Evolutionary conservation across 169 alveolate genomes (phyloP).

Genomic region (Blepharisma undulans): DNA sequence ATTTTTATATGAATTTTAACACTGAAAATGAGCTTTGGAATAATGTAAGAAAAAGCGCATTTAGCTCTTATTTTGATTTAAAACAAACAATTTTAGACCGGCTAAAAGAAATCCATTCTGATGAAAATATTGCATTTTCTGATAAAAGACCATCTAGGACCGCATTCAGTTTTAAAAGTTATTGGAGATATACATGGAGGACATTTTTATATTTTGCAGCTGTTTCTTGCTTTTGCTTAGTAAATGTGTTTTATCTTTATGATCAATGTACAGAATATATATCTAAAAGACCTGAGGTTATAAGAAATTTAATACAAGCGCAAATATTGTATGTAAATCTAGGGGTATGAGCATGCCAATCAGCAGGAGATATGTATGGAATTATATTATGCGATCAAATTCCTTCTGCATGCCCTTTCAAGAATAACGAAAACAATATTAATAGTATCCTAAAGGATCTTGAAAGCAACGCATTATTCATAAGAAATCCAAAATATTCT

Average conservation of each 20-base stretch:
- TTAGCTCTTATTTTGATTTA: neutral
- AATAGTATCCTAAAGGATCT: neutral
- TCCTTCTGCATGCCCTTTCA: neutral
- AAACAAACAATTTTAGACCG: neutral
- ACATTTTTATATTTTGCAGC: neutral
- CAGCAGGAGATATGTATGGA: neutral
- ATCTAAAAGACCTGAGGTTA: neutral
- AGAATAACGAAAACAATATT: too few relatives aligned
- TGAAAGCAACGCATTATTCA: neutral
- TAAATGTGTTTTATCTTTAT: neutral
- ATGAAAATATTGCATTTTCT: neutral
- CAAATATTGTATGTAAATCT: neutral
- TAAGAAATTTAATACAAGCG: neutral
- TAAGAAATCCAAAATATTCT: neutral
- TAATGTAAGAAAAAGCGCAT: neutral
- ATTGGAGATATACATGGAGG: neutral
- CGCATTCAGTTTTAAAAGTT: neutral
- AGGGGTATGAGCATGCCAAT: neutral
- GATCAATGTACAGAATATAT: neutral
- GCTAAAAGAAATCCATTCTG: neutral
- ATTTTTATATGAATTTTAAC: too few relatives aligned
- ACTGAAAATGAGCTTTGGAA: neutral
- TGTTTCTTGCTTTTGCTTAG: neutral
- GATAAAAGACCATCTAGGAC: neutral
- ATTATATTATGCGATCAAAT: neutral